Percentiles rank a stretch among this genome's conserved stretches.
Evolutionary conservation across 208 protist genomes (phyloP).

Genomic region (Leishmania amazonensis): DNA sequence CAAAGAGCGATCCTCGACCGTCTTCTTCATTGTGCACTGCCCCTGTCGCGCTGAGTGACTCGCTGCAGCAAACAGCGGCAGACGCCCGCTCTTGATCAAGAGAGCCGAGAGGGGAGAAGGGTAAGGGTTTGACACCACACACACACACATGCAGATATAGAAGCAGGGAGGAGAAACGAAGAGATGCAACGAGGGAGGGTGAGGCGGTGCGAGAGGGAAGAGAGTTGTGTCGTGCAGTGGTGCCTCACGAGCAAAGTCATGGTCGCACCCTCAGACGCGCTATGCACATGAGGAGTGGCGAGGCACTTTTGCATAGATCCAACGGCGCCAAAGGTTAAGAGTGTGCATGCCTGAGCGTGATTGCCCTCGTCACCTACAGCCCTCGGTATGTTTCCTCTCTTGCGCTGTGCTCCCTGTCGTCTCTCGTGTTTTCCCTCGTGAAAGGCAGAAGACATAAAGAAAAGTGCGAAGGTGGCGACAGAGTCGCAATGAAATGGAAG

Average conservation of each 20-base stretch:
- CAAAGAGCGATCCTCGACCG: conserved; percentile 64
- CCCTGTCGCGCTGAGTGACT: not conserved
- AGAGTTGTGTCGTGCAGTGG: not conserved
- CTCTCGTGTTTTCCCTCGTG: not conserved
- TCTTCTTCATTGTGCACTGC: conserved; percentile 1
- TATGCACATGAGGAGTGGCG: not conserved
- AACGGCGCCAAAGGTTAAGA: not conserved
- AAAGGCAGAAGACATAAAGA: not conserved
- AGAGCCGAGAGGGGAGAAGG: not conserved
- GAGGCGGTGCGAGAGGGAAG: not conserved
- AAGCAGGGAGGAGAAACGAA: not conserved
- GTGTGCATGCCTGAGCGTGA: not conserved
- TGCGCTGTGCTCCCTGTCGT: not conserved
- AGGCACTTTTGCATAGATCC: not conserved
- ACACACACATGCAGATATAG: not conserved
- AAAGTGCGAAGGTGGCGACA: not conserved
- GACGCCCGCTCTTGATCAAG: not conserved
- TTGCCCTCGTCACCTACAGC: not conserved
- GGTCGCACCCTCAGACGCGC: not conserved
- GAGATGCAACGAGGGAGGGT: not conserved
- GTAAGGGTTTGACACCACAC: not conserved
- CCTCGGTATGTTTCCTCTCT: not conserved
- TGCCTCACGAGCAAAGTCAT: not conserved
- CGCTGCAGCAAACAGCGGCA: not conserved
- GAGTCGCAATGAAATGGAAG: not conserved